Evolutionary conservation across 441 rosid species (phyloP).

Genomic region (Codiaeum variegatum): DNA sequence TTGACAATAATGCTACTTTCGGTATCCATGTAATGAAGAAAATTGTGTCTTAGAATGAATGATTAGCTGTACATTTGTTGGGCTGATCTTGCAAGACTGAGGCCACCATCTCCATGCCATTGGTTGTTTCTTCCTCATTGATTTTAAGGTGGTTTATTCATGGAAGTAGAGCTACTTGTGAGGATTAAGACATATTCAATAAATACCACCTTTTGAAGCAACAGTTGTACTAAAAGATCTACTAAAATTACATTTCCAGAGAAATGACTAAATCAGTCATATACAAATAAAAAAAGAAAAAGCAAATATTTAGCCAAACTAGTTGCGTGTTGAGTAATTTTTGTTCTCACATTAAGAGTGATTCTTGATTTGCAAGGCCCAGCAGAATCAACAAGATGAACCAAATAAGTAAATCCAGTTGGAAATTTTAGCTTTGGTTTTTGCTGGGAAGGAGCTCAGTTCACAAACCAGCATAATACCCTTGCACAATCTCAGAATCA

Average conservation of each 20-base stretch:
- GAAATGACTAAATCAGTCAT: not conserved
- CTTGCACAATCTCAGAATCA: slow-evolving; percentile 77
- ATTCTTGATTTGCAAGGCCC: slow-evolving; percentile 84
- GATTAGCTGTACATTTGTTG: slow-evolving; percentile 34
- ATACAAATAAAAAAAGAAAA: not conserved
- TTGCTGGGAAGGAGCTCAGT: slow-evolving; percentile 53
- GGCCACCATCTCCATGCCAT: slow-evolving; percentile 80
- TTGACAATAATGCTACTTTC: not conserved
- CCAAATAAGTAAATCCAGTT: slow-evolving; percentile 44
- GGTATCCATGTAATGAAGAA: not conserved
- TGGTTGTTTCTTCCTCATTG: slow-evolving; percentile 66
- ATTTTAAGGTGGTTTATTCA: slow-evolving; percentile 63
- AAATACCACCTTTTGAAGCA: slow-evolving; percentile 70
- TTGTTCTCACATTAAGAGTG: slow-evolving; percentile 53
- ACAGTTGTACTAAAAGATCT: slow-evolving; percentile 68
- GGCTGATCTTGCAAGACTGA: slow-evolving; percentile 68
- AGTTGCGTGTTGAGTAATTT: not conserved
- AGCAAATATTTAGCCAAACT: not conserved
- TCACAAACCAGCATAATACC: slow-evolving; percentile 67
- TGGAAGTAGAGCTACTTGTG: slow-evolving; percentile 79
- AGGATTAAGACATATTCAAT: slow-evolving; percentile 63
- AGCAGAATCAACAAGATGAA: slow-evolving; percentile 55
- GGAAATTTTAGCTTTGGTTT: slow-evolving; percentile 55
- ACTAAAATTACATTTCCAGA: slow-evolving; percentile 18
- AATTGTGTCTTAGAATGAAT: slow-evolving; percentile 14